Evolutionary conservation across 306 rosid genomes (phyloP).

Genomic region (peach (Prunus persica)): DNA sequence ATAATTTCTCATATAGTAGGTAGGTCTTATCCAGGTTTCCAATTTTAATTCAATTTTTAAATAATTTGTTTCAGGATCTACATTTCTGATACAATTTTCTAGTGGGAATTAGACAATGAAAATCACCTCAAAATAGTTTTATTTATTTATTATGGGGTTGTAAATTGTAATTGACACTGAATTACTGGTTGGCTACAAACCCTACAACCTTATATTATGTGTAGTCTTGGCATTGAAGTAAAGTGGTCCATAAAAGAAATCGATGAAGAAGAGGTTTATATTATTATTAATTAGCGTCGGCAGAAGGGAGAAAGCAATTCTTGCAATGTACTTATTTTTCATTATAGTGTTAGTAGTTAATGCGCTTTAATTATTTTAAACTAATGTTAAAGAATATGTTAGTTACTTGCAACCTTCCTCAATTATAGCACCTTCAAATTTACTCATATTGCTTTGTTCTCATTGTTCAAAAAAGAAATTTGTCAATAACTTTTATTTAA

Average conservation of each 20-base stretch:
- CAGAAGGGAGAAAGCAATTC: background rate
- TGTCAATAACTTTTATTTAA: background rate
- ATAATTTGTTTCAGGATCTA: no score
- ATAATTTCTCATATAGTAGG: no score
- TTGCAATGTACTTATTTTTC: conserved; percentile 2
- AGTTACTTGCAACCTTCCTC: background rate
- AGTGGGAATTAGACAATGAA: background rate
- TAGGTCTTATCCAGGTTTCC: background rate
- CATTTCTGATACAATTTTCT: background rate
- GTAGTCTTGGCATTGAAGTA: conserved; percentile 4
- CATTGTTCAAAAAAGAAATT: background rate
- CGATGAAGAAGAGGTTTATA: background rate
- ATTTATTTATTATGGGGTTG: background rate
- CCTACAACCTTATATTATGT: background rate
- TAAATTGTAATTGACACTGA: background rate
- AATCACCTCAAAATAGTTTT: background rate
- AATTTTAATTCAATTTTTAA: no score
- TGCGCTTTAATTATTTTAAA: background rate
- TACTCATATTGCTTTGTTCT: background rate
- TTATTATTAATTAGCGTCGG: background rate
- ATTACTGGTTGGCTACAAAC: background rate
- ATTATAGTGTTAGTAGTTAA: background rate
- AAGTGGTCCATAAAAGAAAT: background rate
- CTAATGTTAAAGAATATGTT: background rate
- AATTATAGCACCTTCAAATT: background rate